These are phyloP conservation scores for Penicillium sp. DNA, from an alignment of 2,329 filamentous ascomycete species.

Conservation along the genomic window DNA sequence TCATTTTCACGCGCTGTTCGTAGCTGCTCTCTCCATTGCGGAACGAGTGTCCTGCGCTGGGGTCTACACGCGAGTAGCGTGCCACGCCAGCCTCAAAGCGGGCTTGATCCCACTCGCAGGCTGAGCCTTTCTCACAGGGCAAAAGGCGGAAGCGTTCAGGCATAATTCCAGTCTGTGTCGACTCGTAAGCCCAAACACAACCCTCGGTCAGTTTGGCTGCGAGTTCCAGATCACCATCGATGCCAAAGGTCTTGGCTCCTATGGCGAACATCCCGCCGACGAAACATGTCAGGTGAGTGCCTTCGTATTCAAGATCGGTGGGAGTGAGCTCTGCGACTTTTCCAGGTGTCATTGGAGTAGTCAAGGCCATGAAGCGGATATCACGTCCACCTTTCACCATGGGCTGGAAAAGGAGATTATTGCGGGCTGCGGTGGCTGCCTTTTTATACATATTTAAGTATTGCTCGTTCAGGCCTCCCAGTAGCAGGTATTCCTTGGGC, in stretches of 20 bases:
- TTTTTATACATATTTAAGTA: constrained; percentile 48
- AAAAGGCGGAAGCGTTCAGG: constrained; percentile 58
- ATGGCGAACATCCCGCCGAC: constrained; percentile 63
- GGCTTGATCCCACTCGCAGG: constrained; percentile 56
- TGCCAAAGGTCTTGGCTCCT: constrained; percentile 57
- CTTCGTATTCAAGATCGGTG: constrained; percentile 49
- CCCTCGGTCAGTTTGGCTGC: constrained; percentile 59
- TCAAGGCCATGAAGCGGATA: constrained; percentile 44
- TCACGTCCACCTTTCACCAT: constrained; percentile 45
- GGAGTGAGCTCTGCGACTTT: constrained; percentile 16
- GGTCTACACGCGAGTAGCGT: constrained; percentile 50
- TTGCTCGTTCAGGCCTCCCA: constrained; percentile 46
- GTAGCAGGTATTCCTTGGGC: constrained; percentile 51
- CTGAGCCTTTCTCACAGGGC: constrained; percentile 47
- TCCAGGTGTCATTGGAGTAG: constrained; percentile 24
- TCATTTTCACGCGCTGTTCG: constrained; percentile 25
- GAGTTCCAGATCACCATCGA: constrained; percentile 55
- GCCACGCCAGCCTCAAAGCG: constrained; percentile 27
- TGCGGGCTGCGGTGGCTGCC: constrained; percentile 40
- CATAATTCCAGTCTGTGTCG: constrained; percentile 60
- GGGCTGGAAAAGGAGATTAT: constrained; percentile 47
- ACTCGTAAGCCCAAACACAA: constrained; percentile 63
- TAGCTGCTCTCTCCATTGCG: constrained; percentile 27
- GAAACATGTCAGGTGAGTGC: constrained; percentile 61
- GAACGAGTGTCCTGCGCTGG: constrained; percentile 32